phyloP scores from a whole-genome alignment of 2,329 filamentous ascomycete genomes.

The Sclerotinia subarctica region DNA sequence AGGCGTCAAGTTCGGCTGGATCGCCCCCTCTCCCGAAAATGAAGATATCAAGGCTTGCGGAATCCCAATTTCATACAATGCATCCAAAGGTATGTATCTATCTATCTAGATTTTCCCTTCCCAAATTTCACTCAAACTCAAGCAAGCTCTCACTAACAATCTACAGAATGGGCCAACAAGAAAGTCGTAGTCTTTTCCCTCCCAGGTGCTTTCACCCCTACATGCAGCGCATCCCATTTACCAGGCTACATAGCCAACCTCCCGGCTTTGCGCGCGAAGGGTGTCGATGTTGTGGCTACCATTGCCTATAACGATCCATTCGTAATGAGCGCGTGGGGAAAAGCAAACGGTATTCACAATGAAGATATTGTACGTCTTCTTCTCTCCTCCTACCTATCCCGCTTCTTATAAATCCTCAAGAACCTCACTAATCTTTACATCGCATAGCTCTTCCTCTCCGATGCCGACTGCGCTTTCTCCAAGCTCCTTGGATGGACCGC shows the following conservation, averaged over 20 bases:
- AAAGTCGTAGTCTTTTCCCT: slow-evolving; percentile 69
- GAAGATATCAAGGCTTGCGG: slow-evolving; percentile 72
- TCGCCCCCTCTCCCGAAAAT: slow-evolving; percentile 69
- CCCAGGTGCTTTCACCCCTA: slow-evolving; percentile 68
- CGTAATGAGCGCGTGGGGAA: slow-evolving; percentile 71
- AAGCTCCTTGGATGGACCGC: slow-evolving; percentile 63
- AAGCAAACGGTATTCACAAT: slow-evolving; percentile 63
- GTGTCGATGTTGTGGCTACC: slow-evolving; percentile 64
- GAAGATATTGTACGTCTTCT: slow-evolving; percentile 55
- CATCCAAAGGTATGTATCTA: slow-evolving; percentile 59
- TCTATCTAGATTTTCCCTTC: not conserved
- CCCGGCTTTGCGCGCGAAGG: slow-evolving; percentile 58
- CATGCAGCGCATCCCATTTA: slow-evolving; percentile 65
- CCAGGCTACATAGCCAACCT: slow-evolving; percentile 66
- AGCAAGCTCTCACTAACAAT: not conserved
- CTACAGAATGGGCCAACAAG: slow-evolving; percentile 60
- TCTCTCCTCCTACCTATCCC: not conserved
- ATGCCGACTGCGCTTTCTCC: slow-evolving; percentile 61
- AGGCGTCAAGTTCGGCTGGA: slow-evolving; percentile 78
- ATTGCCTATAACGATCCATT: slow-evolving; percentile 67
- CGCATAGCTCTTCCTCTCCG: slow-evolving; percentile 61
- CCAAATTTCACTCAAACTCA: not conserved
- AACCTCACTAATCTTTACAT: not conserved
- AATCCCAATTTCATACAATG: slow-evolving; percentile 72
- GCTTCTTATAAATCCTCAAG: not conserved